Evolutionary conservation across 305 asterid genomes (phyloP).

Genomic region (Fraxinus sp.): DNA sequence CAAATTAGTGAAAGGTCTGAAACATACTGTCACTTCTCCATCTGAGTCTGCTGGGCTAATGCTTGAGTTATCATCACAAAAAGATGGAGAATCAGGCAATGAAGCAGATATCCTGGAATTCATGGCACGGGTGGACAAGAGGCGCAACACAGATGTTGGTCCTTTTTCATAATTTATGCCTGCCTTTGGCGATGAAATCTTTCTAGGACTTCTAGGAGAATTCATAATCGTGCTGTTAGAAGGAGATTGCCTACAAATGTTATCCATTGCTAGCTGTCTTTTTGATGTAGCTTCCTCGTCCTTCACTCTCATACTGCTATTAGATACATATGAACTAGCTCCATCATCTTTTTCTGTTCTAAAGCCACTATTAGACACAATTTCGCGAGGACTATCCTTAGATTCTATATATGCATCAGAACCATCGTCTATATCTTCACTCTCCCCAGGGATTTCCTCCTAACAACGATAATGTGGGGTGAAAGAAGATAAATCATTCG

Average conservation of each 20-base stretch:
- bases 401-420: slow-evolving; percentile 25
- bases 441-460: slow-evolving; percentile 50
- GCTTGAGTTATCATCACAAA: slow-evolving; percentile 39
- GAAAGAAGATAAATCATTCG: slow-evolving; percentile 3
- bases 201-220: slow-evolving; percentile 45
- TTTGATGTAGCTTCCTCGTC: slow-evolving; percentile 33
- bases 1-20: slow-evolving; percentile 21
- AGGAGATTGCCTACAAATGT: slow-evolving; percentile 44
- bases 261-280: slow-evolving; percentile 23
- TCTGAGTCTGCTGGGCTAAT: slow-evolving; percentile 54
- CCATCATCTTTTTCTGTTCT: slow-evolving; percentile 34
- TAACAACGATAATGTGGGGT: slow-evolving; percentile 27
- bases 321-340: slow-evolving; percentile 29
- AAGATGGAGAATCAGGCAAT: slow-evolving; percentile 41
- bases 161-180: slow-evolving; percentile 38
- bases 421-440: slow-evolving; percentile 41
- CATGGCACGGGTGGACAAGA: slow-evolving; percentile 52
- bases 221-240: slow-evolving; percentile 40
- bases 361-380: slow-evolving; percentile 18
- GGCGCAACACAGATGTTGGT: slow-evolving; percentile 48
- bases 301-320: slow-evolving; percentile 32
- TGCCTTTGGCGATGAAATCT: slow-evolving; percentile 46
- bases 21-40: slow-evolving; percentile 57
- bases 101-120: slow-evolving; percentile 38
- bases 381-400: slow-evolving; percentile 26